Conservation (phyloP, 345 rosid genomes). For the Kernera saxatilis region DNA sequence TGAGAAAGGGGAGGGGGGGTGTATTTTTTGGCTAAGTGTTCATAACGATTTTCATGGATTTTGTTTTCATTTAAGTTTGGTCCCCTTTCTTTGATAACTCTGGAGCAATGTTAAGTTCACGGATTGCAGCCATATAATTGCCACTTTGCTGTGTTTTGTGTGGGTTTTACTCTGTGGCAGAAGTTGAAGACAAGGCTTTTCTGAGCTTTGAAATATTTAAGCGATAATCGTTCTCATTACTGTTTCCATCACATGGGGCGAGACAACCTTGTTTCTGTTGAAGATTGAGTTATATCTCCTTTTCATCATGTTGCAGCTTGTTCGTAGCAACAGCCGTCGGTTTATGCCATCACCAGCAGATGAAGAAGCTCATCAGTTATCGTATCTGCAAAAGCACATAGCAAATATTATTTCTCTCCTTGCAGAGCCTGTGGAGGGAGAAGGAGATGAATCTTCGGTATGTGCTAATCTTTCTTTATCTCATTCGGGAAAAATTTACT, state of each 20-base stretch:
- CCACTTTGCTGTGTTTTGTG: not conserved
- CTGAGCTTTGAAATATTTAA: not conserved
- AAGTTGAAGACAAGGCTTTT: not conserved
- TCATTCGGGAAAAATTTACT: not conserved
- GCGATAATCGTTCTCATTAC: not conserved
- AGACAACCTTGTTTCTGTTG: not conserved
- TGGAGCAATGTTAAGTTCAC: not conserved
- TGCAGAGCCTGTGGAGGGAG: conserved; percentile 79
- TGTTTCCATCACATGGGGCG: not conserved
- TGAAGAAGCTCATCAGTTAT: conserved; percentile 95
- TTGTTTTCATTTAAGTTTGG: not conserved
- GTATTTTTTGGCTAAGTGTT: not conserved
- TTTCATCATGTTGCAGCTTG: conserved; percentile 61
- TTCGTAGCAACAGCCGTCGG: conserved; percentile 89
- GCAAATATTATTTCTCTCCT: conserved; percentile 78
- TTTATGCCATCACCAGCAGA: conserved; percentile 90
- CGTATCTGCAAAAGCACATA: conserved; percentile 90
- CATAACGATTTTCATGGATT: not conserved
- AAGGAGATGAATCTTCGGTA: conserved; percentile 81
- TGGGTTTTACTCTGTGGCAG: not conserved
- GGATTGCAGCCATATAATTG: not conserved
- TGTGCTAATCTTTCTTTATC: conserved; percentile 28
- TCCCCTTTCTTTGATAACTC: not conserved
- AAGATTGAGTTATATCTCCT: not conserved
- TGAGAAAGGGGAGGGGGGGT: no score